Percentiles rank a stretch among this genome's conserved stretches.
Conservation (phyloP, 2,329 filamentous ascomycete species). For the Colletotrichum nymphaeae region DNA sequence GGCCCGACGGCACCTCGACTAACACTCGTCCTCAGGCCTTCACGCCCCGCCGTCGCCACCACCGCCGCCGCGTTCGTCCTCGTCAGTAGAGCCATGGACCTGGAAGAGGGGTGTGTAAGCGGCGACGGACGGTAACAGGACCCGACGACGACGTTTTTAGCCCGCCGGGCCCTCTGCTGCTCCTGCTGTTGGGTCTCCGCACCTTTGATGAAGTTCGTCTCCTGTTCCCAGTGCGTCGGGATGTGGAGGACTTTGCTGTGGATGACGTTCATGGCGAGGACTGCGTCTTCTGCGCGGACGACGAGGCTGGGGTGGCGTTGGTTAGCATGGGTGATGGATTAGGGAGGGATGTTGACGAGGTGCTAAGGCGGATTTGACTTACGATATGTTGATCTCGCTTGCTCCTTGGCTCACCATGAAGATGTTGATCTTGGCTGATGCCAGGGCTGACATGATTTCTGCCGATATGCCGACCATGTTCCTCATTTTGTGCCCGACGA, state of each 20-base stretch:
- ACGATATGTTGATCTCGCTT: slow-evolving; percentile 99
- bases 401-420: slow-evolving; percentile 69
- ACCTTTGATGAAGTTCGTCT: slow-evolving; percentile 34
- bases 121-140: neutral
- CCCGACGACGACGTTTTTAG: neutral
- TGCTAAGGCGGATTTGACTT: slow-evolving; percentile 49
- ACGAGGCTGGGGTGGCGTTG: slow-evolving; percentile 58
- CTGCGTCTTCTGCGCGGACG: slow-evolving; percentile 89
- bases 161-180: neutral
- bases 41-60: too few relatives aligned
- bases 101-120: slow-evolving; percentile 24
- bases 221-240: slow-evolving; percentile 31
- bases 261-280: slow-evolving; percentile 92
- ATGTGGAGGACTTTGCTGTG: slow-evolving; percentile 74
- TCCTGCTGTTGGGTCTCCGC: neutral
- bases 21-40: neutral
- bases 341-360: neutral
- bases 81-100: slow-evolving; percentile 34
- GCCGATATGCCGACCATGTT: slow-evolving; percentile 86
- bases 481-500: slow-evolving; percentile 96
- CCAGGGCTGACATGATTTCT: slow-evolving; percentile 27
- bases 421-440: slow-evolving; percentile 33
- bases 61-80: neutral
- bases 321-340: too few relatives aligned
- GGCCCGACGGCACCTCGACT: too few relatives aligned